These are phyloP conservation scores for Croton laevigatus DNA, from an alignment of 441 rosid genomes.

Conservation along the genomic window DNA sequence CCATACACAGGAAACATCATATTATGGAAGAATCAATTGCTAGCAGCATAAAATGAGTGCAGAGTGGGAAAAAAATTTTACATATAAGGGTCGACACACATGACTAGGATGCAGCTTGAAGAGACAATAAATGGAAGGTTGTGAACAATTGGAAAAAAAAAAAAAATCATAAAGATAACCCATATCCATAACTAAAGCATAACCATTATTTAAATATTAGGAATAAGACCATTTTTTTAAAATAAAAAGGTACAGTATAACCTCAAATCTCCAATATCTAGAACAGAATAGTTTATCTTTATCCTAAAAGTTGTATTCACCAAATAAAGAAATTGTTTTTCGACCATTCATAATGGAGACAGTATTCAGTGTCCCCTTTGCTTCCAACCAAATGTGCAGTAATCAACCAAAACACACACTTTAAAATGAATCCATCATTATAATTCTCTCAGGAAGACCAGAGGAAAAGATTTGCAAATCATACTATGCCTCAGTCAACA, in stretches of 20 bases:
- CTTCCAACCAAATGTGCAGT: neutral
- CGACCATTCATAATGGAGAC: neutral
- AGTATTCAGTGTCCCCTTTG: neutral
- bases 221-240: neutral
- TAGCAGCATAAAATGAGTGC: slow-evolving; percentile 4
- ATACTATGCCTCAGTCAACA: neutral
- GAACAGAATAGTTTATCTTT: neutral
- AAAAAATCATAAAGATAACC: neutral
- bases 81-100: neutral
- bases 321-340: neutral
- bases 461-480: slow-evolving; percentile 5
- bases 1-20: neutral
- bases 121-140: neutral
- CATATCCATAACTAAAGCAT: neutral
- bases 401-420: neutral
- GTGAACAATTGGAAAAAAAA: neutral
- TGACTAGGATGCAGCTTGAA: neutral
- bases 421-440: neutral
- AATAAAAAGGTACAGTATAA: neutral
- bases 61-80: no score
- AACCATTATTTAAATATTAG: neutral
- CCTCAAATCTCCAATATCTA: neutral
- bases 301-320: neutral
- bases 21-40: neutral
- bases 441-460: slow-evolving; percentile 1